A percentile compares a stretch with the other conserved stretches of the same genome.
phyloP scores from a whole-genome alignment of 257 asterid species.

The Paraleonurus japonicus region DNA sequence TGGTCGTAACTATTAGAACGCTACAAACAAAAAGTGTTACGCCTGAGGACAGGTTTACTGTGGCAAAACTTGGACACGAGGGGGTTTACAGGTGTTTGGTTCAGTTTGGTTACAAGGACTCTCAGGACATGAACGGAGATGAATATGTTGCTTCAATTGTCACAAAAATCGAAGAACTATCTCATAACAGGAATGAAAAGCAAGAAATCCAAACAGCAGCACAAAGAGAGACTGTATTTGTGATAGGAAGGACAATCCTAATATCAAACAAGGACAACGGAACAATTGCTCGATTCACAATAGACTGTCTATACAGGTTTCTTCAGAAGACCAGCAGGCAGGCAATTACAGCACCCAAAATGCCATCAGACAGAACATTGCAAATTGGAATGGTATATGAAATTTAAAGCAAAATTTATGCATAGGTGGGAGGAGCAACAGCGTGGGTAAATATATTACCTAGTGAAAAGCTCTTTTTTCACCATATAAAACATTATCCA shows the following conservation, averaged over 20 bases:
- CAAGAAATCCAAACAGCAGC: slow-evolving; percentile 36
- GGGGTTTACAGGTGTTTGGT: slow-evolving; percentile 57
- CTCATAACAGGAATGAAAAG: slow-evolving; percentile 27
- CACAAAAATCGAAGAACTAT: slow-evolving; percentile 27
- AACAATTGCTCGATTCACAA: slow-evolving; percentile 33
- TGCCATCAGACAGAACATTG: slow-evolving; percentile 51
- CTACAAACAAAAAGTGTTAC: slow-evolving; percentile 43
- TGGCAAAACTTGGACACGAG: slow-evolving; percentile 41
- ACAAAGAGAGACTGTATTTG: slow-evolving; percentile 32
- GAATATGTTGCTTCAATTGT: slow-evolving; percentile 33
- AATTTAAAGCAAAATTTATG: neutral
- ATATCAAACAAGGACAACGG: slow-evolving; percentile 36
- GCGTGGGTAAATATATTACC: neutral
- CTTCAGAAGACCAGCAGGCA: slow-evolving; percentile 53
- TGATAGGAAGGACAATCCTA: slow-evolving; percentile 50
- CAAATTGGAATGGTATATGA: slow-evolving; percentile 32
- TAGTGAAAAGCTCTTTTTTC: neutral
- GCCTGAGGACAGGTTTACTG: slow-evolving; percentile 39
- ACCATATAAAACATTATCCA: neutral
- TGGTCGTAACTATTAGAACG: slow-evolving; percentile 46
- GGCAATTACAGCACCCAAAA: slow-evolving; percentile 37
- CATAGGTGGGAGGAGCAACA: neutral
- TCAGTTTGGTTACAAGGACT: slow-evolving; percentile 56
- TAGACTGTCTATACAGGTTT: slow-evolving; percentile 51
- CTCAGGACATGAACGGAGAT: slow-evolving; percentile 41